Evolutionary conservation across 805 yeast species (phyloP).

Genomic region (Metschnikowia gelsemii): DNA sequence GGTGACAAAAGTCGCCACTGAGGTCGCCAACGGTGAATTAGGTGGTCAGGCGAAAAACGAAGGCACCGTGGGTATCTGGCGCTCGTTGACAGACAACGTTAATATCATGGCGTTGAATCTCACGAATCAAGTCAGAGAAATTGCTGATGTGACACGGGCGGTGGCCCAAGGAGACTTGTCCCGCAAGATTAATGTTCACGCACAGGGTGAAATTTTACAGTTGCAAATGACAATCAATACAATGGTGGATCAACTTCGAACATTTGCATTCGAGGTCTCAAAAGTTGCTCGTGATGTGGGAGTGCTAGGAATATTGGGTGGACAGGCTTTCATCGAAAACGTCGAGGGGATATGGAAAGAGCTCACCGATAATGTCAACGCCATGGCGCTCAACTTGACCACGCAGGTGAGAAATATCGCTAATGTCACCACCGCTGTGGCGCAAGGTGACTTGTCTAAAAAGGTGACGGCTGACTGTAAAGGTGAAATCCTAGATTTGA

Average conservation of each 20-base stretch:
- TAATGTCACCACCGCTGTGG: slow-evolving; percentile 84
- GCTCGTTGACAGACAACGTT: slow-evolving; percentile 77
- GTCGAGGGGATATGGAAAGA: slow-evolving; percentile 89
- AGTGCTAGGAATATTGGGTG: slow-evolving; percentile 84
- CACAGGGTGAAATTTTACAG: slow-evolving; percentile 86
- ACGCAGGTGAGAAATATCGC: slow-evolving; percentile 88
- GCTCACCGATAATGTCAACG: slow-evolving; percentile 81
- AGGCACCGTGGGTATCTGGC: slow-evolving; percentile 89
- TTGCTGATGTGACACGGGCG: slow-evolving; percentile 85
- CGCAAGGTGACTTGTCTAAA: slow-evolving; percentile 76
- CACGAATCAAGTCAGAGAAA: slow-evolving; percentile 70
- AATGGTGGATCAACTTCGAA: slow-evolving; percentile 83
- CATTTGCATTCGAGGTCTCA: slow-evolving; percentile 82
- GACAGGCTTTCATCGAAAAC: slow-evolving; percentile 76
- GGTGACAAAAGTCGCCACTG: slow-evolving; percentile 83
- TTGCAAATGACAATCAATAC: slow-evolving; percentile 84
- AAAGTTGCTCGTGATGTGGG: slow-evolving; percentile 89
- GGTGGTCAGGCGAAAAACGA: slow-evolving; percentile 87
- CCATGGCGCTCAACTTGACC: slow-evolving; percentile 85
- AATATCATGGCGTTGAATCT: slow-evolving; percentile 86
- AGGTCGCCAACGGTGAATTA: slow-evolving; percentile 84
- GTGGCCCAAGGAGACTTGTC: slow-evolving; percentile 86
- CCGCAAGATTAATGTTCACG: slow-evolving; percentile 82
- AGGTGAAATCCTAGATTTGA: slow-evolving; percentile 44
- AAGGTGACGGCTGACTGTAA: slow-evolving; percentile 85